Evolutionary conservation across 108 stramenopile species (phyloP), one percentile per base, ranked within the genome.

Genomic region (Aurantiochytrium sp.): DNA sequence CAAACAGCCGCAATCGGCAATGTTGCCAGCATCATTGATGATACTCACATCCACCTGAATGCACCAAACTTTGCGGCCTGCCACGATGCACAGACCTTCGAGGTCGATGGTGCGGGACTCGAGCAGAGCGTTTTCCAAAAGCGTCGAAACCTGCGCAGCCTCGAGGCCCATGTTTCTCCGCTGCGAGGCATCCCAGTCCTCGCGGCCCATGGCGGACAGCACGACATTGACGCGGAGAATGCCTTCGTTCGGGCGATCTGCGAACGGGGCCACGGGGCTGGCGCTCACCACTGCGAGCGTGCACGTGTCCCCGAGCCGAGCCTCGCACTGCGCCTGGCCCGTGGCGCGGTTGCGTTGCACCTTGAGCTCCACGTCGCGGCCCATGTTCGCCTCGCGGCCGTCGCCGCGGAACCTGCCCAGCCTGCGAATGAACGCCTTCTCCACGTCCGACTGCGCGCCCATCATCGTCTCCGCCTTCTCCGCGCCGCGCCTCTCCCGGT

Each of bases 31-130:
- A 59, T 94, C 87, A 44, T 94, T 91, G 5, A 92, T 89, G 58
- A 94, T 44, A 59, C 60, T 87, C 59, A 94, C 90, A 45, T 94
- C 93, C 23, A 89, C 90, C 29, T 90, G 64, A 51, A 94, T 21
- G 57, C 57, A 64, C 93, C 93, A 94, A 19, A 92, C 93, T 87
- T 92, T 92, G 58, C 90, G 72, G 28, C 93, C 93, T 8, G 93
- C 91, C 16, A 92, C 88, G 16, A 93, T 89, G 88, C 93, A 94
- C 16, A 94, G 88, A 45, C 92, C 92, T 87, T 94, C 93, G 42
- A 87, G 88, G 73, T 94, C 93, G 19, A 94, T 51, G 16, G 93
- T 93, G 28, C 90, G 59, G 19, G 89, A 87, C 14, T 94, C 93
- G 19, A 90, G 72, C 72, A 94, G 64, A 18, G 89, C 59, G 19